Evolutionary conservation across 148 eudicot species (phyloP).

Genomic region (Dysphania ambrosioides): DNA sequence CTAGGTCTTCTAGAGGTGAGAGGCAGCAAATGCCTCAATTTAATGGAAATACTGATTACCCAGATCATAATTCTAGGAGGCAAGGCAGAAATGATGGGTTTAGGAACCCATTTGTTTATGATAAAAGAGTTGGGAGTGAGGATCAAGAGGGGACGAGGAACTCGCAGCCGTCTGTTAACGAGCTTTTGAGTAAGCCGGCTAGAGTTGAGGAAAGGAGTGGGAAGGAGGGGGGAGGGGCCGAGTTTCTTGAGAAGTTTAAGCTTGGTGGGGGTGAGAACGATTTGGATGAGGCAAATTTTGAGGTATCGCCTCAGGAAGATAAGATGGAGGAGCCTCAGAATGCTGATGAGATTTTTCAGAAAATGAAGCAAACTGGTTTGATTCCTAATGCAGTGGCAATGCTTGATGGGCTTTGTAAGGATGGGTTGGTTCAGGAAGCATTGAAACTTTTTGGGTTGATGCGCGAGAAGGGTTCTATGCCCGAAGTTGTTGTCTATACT

Average conservation of each 20-base stretch:
- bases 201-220: slow-evolving; percentile 23
- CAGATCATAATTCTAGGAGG: slow-evolving; percentile 15
- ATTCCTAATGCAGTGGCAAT: slow-evolving; percentile 92
- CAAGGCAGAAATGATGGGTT: slow-evolving; percentile 30
- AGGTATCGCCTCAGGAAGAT: slow-evolving; percentile 14
- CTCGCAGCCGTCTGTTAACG: slow-evolving; percentile 28
- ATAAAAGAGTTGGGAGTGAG: slow-evolving; percentile 10
- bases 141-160: slow-evolving; percentile 15
- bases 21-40: slow-evolving; percentile 27
- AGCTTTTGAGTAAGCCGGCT: slow-evolving; percentile 25
- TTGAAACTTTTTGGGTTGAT: slow-evolving; percentile 82
- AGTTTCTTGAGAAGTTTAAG: slow-evolving; percentile 74
- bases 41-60: slow-evolving; percentile 18
- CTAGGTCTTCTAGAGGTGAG: slow-evolving; percentile 50
- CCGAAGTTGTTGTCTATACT: slow-evolving; percentile 85
- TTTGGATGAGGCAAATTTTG: background rate
- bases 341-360: slow-evolving; percentile 78
- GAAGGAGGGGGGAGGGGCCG: slow-evolving; percentile 27
- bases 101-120: slow-evolving; percentile 23
- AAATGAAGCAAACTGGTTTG: slow-evolving; percentile 82
- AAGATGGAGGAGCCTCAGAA: slow-evolving; percentile 43
- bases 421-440: slow-evolving; percentile 86
- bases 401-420: slow-evolving; percentile 90
- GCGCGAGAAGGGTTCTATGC: slow-evolving; percentile 90
- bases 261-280: slow-evolving; percentile 28